Base-by-base conservation (phyloP, 139 green algal species). In the Tetradesmus lagerheimii region DNA sequence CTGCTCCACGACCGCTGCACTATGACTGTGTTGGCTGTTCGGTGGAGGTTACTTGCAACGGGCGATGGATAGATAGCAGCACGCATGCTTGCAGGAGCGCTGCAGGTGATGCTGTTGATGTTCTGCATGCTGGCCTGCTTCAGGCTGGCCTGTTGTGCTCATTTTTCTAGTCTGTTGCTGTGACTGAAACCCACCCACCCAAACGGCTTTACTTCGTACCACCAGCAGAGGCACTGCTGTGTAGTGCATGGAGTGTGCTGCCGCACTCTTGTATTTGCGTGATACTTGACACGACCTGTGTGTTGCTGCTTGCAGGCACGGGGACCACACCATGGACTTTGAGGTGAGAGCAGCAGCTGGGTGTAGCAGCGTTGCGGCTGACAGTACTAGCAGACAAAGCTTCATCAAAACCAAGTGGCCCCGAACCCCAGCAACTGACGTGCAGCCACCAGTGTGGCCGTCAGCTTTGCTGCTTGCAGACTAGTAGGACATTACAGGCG, bases 251-350 rank as follows among this genome's bases (percentile, higher is more conserved):
- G 57, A 1, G 1, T 11, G 57, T 71, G 20, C 57, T 71, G 57
- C 4, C 4, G 20, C 8, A 2, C 31, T 4, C 0, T 23, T 23
- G 57, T n/a, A 0, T 31, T 3, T 75, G 75, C 12, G 15, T 34
- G 15, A 3, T 62, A 4, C 6, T n/a, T n/a, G n/a, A n/a, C n/a
- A n/a, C n/a, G n/a, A n/a, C n/a, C n/a, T 71, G 23, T 74, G 18
- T 79, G 18, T n/a, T 64, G 37, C 37, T 38, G 82, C 23, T 82
- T 82, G 35, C 76, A n/a, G 23, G 82, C 82, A 57, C 18, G 14
- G 27, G 14, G 82, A 39, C 20, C 41, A 76, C 35, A 53, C 29
- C 3, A 14, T 88, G 38, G 83, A 88, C 34, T 88, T 88, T 67
- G 62, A 88, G 83, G 83, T 88, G 80, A 37, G 53, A 31, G 57